Percentiles rank a stretch among this genome's conserved stretches.
Evolutionary conservation across 495 filamentous ascomycete species (phyloP).

Genomic region (Trypethelium eluteriae): DNA sequence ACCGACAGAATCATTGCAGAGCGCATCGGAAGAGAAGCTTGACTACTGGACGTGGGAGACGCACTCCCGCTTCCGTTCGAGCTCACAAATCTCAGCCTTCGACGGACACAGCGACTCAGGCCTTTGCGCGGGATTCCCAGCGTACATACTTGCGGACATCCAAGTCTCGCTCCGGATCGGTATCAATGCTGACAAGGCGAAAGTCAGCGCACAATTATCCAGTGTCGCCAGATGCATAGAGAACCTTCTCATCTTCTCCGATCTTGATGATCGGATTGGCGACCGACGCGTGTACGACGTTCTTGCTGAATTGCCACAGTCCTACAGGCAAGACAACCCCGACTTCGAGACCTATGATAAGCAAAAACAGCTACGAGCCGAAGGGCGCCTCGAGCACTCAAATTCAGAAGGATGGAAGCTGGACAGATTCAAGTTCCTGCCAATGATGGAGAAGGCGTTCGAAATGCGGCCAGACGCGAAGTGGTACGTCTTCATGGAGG

Average conservation of each 20-base stretch:
- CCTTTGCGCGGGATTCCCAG: not conserved
- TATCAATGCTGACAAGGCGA: not conserved
- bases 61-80: not conserved
- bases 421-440: constrained; percentile 66
- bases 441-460: constrained; percentile 53
- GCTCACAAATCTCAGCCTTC: not conserved
- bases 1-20: not conserved
- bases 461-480: constrained; percentile 43
- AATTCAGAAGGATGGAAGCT: constrained; percentile 48
- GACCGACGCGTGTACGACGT: constrained; percentile 38
- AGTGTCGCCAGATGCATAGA: constrained; percentile 1
- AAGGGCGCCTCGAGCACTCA: not conserved
- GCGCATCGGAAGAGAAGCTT: not conserved
- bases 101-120: not conserved
- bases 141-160: not conserved
- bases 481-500: constrained; percentile 65
- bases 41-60: not conserved
- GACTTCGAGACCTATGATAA: constrained; percentile 40
- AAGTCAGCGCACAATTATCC: not conserved
- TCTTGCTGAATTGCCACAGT: constrained; percentile 34
- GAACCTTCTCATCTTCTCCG: constrained; percentile 43
- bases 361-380: constrained; percentile 21
- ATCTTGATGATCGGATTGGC: constrained; percentile 40
- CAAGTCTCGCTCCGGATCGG: not conserved
- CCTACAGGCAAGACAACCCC: constrained; percentile 30